These are phyloP conservation scores for Penicillium sp. DNA, from an alignment of 2,329 filamentous ascomycete species.

Conservation along the genomic window DNA sequence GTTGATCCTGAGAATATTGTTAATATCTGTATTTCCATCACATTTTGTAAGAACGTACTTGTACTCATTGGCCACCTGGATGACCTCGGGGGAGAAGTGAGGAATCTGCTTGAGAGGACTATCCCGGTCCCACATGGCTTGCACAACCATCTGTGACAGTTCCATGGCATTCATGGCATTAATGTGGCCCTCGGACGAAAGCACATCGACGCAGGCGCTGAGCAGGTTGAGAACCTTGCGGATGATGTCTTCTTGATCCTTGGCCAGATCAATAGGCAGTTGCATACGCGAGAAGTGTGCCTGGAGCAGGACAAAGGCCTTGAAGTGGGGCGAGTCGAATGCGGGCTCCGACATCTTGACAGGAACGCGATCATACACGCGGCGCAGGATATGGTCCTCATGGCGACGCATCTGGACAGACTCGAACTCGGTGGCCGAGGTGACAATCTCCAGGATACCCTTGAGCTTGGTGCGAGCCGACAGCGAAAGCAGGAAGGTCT, in stretches of 20 bases:
- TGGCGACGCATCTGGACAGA: constrained; percentile 90
- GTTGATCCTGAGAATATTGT: constrained; percentile 63
- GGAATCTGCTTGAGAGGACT: constrained; percentile 97
- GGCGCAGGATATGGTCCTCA: constrained; percentile 80
- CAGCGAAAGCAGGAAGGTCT: constrained; percentile 92
- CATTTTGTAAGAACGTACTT: constrained; percentile 55
- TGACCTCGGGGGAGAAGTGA: constrained; percentile 79
- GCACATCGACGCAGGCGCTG: constrained; percentile 88
- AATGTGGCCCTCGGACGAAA: constrained; percentile 91
- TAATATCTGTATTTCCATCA: constrained; percentile 25
- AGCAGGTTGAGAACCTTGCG: constrained; percentile 82
- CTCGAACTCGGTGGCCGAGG: constrained; percentile 95
- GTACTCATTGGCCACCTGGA: constrained; percentile 77
- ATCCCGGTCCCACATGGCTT: constrained; percentile 98
- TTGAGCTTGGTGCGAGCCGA: constrained; percentile 90
- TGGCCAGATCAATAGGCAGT: constrained; percentile 88
- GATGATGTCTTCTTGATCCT: constrained; percentile 88
- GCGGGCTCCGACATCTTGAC: constrained; percentile 89
- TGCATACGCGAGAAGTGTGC: constrained; percentile 98
- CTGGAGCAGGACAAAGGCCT: constrained; percentile 94
- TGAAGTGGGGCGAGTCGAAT: constrained; percentile 96
- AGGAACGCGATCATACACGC: constrained; percentile 90
- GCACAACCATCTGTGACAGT: constrained; percentile 98
- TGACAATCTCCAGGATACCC: constrained; percentile 93
- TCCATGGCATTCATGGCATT: constrained; percentile 99